phyloP scores from a whole-genome alignment of 441 rosid genomes.

The Viola pubescens region DNA sequence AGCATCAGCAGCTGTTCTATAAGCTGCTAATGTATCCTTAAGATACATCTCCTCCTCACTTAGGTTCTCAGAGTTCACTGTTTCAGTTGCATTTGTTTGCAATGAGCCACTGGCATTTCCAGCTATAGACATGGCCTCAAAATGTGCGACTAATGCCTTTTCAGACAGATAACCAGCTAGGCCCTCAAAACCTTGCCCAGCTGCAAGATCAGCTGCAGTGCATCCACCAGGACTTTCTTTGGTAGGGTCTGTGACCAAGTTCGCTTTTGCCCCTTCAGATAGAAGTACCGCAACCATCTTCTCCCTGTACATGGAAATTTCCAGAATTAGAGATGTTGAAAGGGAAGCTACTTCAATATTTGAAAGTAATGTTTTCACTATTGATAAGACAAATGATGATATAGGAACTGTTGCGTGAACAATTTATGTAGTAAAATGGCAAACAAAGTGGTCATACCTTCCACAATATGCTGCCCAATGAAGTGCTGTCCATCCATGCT shows the following conservation, averaged over 20 bases:
- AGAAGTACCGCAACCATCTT: slow-evolving; percentile 92
- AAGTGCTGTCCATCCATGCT: slow-evolving; percentile 96
- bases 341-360: background rate
- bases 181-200: slow-evolving; percentile 67
- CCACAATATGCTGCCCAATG: slow-evolving; percentile 96
- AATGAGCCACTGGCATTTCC: slow-evolving; percentile 81
- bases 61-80: slow-evolving; percentile 26
- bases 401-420: slow-evolving; percentile 2
- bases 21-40: slow-evolving; percentile 80
- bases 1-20: slow-evolving; percentile 84
- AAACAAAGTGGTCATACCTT: slow-evolving; percentile 34
- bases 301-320: slow-evolving; percentile 50
- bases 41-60: slow-evolving; percentile 62
- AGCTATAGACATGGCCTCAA: slow-evolving; percentile 72
- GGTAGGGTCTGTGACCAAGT: slow-evolving; percentile 90
- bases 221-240: slow-evolving; percentile 61
- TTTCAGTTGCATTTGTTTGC: slow-evolving; percentile 35
- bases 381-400: background rate
- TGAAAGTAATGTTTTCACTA: background rate
- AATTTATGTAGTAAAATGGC: background rate
- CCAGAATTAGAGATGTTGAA: slow-evolving; percentile 10
- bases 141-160: slow-evolving; percentile 71
- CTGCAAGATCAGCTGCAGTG: slow-evolving; percentile 87
- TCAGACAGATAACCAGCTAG: slow-evolving; percentile 89
- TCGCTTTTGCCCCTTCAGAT: slow-evolving; percentile 87